phyloP scores from a whole-genome alignment of 768 basidiomycete species.

The Podaxis rugospora region DNA sequence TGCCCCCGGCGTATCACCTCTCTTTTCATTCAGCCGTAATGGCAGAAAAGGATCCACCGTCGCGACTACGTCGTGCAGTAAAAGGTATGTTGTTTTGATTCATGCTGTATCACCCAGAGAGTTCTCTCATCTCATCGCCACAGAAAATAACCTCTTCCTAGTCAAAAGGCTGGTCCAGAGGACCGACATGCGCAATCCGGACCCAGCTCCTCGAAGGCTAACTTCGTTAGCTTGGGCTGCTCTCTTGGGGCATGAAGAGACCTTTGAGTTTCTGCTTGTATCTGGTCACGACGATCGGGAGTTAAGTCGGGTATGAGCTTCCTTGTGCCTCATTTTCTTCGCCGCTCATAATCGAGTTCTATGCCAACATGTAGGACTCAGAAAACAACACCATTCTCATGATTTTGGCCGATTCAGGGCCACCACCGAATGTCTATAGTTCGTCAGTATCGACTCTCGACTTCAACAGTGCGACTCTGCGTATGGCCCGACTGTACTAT shows the following conservation, averaged over 20 bases:
- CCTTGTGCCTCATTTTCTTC: constrained; percentile 2
- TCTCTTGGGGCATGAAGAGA: constrained; percentile 83
- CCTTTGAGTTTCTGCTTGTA: constrained; percentile 84
- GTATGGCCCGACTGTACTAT: constrained; percentile 85
- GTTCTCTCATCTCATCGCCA: constrained; percentile 15
- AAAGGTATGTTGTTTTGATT: constrained; percentile 45
- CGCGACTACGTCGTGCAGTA: constrained; percentile 72
- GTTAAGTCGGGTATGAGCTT: constrained; percentile 69
- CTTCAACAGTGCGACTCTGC: constrained; percentile 65
- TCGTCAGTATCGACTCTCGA: constrained; percentile 50
- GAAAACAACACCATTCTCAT: constrained; percentile 94
- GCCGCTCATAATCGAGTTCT: constrained; percentile 1
- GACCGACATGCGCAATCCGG: constrained; percentile 89
- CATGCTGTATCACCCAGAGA: not conserved
- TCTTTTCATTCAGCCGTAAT: constrained; percentile 35
- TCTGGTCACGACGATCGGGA: constrained; percentile 93
- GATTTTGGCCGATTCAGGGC: constrained; percentile 81
- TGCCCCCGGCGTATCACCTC: not conserved
- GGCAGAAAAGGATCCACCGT: constrained; percentile 81
- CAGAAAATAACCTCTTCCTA: constrained; percentile 94
- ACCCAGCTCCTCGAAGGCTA: constrained; percentile 66
- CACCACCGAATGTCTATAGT: constrained; percentile 44
- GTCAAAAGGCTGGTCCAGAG: constrained; percentile 84
- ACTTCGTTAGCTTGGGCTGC: constrained; percentile 94
- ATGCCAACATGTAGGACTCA: constrained; percentile 55